Conservation (phyloP, 768 basidiomycete species). For the Rhizopogon vesiculosus region DNA sequence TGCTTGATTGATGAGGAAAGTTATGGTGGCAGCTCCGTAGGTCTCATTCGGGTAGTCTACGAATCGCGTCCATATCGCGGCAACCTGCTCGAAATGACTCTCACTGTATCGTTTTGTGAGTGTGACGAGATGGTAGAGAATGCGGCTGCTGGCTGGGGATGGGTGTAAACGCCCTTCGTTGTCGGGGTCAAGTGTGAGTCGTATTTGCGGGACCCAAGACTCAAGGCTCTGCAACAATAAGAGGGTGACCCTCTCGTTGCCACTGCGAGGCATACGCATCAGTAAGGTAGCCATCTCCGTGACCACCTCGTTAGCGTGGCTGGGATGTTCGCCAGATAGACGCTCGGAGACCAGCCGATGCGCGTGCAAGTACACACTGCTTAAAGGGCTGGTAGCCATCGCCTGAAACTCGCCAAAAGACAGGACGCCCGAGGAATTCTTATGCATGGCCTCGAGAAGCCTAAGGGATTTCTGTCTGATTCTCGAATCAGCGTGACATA, state of each 20-base stretch:
- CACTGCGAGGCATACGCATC: constrained; percentile 52
- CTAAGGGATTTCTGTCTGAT: constrained; percentile 76
- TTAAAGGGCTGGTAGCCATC: constrained; percentile 62
- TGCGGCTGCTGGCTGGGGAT: constrained; percentile 48
- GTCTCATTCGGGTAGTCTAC: constrained; percentile 66
- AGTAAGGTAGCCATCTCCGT: constrained; percentile 69
- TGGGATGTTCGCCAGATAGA: constrained; percentile 73
- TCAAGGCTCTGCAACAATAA: constrained; percentile 76
- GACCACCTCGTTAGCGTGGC: constrained; percentile 60
- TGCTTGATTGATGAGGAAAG: constrained; percentile 85
- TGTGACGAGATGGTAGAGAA: constrained; percentile 79
- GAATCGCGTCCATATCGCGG: constrained; percentile 73
- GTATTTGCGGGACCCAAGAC: constrained; percentile 77
- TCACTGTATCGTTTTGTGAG: constrained; percentile 73
- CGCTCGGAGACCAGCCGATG: constrained; percentile 74
- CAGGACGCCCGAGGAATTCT: constrained; percentile 60
- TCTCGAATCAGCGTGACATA: constrained; percentile 62
- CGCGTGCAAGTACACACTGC: constrained; percentile 76
- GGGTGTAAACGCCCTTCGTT: constrained; percentile 31
- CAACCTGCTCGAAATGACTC: constrained; percentile 74
- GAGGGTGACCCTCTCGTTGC: constrained; percentile 45
- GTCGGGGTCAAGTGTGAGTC: constrained; percentile 50
- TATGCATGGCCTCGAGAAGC: constrained; percentile 69
- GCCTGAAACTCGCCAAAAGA: constrained; percentile 72
- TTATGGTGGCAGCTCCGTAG: constrained; percentile 75